These are phyloP conservation scores for Hylodesmum podocarpum DNA, from an alignment of 306 rosid species.

Conservation along the genomic window DNA sequence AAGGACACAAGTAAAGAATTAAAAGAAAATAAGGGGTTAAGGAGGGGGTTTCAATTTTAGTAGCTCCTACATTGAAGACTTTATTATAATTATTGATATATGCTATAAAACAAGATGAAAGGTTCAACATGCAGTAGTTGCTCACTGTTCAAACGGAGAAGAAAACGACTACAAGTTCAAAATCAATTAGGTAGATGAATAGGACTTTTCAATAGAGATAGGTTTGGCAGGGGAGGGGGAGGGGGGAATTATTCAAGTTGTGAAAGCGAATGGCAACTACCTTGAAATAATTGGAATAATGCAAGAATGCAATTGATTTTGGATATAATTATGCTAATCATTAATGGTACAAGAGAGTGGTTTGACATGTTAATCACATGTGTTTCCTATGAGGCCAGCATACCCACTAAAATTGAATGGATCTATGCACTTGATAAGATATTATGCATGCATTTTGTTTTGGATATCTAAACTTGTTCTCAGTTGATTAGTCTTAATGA, in stretches of 20 bases:
- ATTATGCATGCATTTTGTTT: constrained; percentile 25
- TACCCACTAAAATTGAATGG: constrained; percentile 29
- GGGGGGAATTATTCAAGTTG: constrained; percentile 20
- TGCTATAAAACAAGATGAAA: constrained; percentile 20
- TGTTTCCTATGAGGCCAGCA: constrained; percentile 28
- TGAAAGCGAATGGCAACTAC: constrained; percentile 34
- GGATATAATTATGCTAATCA: constrained; percentile 31
- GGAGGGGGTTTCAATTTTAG: neutral
- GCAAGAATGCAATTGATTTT: constrained; percentile 3
- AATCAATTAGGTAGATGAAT: constrained; percentile 38
- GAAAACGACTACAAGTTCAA: constrained; percentile 23
- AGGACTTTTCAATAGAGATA: constrained; percentile 18
- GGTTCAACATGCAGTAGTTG: constrained; percentile 22
- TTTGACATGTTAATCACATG: constrained; percentile 27
- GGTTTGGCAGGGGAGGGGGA: constrained; percentile 39
- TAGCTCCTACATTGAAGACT: constrained; percentile 12
- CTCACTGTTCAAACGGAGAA: constrained; percentile 11
- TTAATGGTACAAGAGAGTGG: constrained; percentile 32
- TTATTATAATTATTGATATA: neutral
- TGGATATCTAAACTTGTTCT: neutral
- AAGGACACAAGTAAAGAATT: neutral
- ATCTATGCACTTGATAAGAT: neutral
- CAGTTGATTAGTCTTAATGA: constrained; percentile 22
- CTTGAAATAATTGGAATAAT: constrained; percentile 31
- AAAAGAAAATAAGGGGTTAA: neutral